Evolutionary conservation across 2,329 filamentous ascomycete genomes (phyloP).

Genomic region (Xylariaceae sp.): DNA sequence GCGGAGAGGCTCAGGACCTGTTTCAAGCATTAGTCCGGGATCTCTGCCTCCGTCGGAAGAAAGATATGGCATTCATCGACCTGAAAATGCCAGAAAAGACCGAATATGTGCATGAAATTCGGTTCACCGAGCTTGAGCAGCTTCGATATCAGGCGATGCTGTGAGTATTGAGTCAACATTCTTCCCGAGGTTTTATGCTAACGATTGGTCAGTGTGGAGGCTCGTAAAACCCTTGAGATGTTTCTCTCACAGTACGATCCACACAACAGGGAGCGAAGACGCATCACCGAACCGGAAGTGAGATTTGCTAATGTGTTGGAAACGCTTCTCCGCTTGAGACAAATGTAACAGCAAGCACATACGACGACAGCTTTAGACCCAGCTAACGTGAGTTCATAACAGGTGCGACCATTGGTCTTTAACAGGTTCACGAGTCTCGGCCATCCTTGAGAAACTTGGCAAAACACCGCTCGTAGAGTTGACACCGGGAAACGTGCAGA

Average conservation of each 20-base stretch:
- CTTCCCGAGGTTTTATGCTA: slow-evolving; percentile 16
- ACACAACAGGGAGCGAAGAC: slow-evolving; percentile 34
- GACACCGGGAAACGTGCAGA: slow-evolving; percentile 64
- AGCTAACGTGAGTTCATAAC: slow-evolving; percentile 18
- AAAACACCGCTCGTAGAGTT: slow-evolving; percentile 62
- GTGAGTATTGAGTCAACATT: slow-evolving; percentile 36
- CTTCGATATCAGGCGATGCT: slow-evolving; percentile 71
- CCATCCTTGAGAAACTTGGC: slow-evolving; percentile 66
- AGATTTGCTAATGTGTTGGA: slow-evolving; percentile 74
- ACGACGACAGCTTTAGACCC: not conserved
- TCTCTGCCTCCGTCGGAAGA: slow-evolving; percentile 74
- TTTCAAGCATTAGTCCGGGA: slow-evolving; percentile 75
- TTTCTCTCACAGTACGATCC: slow-evolving; percentile 37
- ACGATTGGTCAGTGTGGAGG: slow-evolving; percentile 53
- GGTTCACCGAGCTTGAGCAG: slow-evolving; percentile 67
- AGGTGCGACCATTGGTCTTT: slow-evolving; percentile 84
- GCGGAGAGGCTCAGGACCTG: slow-evolving; percentile 51
- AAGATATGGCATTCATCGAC: slow-evolving; percentile 85
- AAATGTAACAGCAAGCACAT: slow-evolving; percentile 45
- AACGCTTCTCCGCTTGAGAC: slow-evolving; percentile 73
- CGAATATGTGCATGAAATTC: slow-evolving; percentile 70
- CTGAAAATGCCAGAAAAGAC: slow-evolving; percentile 70
- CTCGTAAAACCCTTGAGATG: slow-evolving; percentile 62
- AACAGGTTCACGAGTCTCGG: slow-evolving; percentile 66
- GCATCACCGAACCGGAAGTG: slow-evolving; percentile 31